Conservation (phyloP, 164 flowering plant genomes). For the Saururus chinensis region DNA sequence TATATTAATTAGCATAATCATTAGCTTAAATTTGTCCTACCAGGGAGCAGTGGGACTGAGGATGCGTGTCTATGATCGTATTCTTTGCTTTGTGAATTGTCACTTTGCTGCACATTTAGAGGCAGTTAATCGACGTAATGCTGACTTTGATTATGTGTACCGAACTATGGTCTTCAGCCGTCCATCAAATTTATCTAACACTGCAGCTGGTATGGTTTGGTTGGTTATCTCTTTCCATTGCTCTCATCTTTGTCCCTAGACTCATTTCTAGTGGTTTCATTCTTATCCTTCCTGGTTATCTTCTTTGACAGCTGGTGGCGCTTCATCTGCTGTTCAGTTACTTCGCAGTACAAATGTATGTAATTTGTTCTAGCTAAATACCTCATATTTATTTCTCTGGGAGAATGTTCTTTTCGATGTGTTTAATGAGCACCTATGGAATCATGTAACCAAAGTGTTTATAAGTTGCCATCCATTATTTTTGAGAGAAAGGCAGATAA, state of each 20-base stretch:
- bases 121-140: constrained; percentile 92
- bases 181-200: constrained; percentile 42
- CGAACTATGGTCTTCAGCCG: constrained; percentile 68
- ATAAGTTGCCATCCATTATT: too few species aligned
- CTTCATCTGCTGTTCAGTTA: constrained; percentile 45
- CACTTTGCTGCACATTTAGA: constrained; percentile 99
- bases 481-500: too few species aligned
- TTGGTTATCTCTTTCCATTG: not conserved
- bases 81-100: constrained; percentile 88
- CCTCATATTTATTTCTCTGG: not conserved
- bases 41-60: constrained; percentile 99
- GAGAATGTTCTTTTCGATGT: not conserved
- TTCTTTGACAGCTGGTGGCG: constrained; percentile 61
- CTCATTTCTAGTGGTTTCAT: not conserved
- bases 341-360: constrained; percentile 56
- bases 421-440: not conserved
- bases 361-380: not conserved
- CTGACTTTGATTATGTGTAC: constrained; percentile 88
- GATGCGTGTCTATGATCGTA: constrained; percentile 82
- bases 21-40: constrained; percentile 6
- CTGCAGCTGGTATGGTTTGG: constrained; percentile 49
- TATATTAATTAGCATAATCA: not conserved
- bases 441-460: not conserved
- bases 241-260: not conserved
- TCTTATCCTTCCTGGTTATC: constrained; percentile 1